Percentiles rank a stretch among this genome's conserved stretches.
phyloP scores from a whole-genome alignment of 192 early-diverging fungal genomes.

The Coemansia javaensis region DNA sequence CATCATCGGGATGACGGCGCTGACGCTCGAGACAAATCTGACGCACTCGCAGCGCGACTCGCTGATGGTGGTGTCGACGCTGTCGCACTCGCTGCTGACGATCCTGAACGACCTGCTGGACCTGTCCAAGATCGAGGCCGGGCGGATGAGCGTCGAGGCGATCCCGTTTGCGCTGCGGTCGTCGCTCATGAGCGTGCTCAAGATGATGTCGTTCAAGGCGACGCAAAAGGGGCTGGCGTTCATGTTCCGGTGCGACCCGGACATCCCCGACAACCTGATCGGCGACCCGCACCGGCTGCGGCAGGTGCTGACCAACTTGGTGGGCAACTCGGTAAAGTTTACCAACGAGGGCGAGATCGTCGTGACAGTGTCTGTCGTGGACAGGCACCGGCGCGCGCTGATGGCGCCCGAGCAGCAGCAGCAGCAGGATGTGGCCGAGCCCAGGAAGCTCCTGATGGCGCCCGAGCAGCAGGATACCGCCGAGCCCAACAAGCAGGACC shows the following conservation, averaged over 20 bases:
- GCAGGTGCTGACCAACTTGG: constrained; percentile 78
- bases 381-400: too few relatives aligned
- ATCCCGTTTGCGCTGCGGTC: constrained; percentile 63
- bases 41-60: constrained; percentile 78
- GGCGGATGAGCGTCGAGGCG: constrained; percentile 72
- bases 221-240: constrained; percentile 70
- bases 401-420: too few relatives aligned
- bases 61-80: constrained; percentile 68
- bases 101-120: constrained; percentile 85
- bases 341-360: constrained; percentile 69
- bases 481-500: too few relatives aligned
- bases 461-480: too few relatives aligned
- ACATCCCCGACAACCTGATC: constrained; percentile 65
- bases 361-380: constrained; percentile 51
- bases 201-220: constrained; percentile 67
- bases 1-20: constrained; percentile 69
- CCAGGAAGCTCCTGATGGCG: too few relatives aligned
- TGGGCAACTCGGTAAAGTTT: constrained; percentile 84
- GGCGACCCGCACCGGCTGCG: constrained; percentile 70
- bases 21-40: constrained; percentile 73
- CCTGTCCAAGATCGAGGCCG: constrained; percentile 80
- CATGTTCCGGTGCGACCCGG: constrained; percentile 62
- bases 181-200: constrained; percentile 62
- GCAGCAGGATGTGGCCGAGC: too few relatives aligned
- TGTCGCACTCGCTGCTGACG: constrained; percentile 66